phyloP scores from a whole-genome alignment of 352 stramenopile species.

The Halophytophthora polymorphica region DNA sequence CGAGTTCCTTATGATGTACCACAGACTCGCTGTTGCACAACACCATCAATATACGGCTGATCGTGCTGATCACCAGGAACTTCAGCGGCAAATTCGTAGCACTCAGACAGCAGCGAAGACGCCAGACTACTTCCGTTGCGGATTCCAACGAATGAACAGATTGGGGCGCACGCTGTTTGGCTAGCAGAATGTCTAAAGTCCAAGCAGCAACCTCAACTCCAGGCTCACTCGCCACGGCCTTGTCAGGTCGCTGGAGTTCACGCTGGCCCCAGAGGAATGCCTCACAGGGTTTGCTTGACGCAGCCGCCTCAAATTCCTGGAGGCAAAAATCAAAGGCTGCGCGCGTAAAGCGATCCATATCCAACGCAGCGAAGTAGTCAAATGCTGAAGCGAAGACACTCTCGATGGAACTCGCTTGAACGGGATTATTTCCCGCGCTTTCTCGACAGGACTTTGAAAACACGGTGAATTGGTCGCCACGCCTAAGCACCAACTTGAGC shows the following conservation, averaged over 20 bases:
- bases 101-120: constrained; percentile 29
- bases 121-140: constrained; percentile 9
- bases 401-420: constrained; percentile 12
- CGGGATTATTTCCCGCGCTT: neutral
- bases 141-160: constrained; percentile 3
- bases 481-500: constrained; percentile 48
- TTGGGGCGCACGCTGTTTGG: neutral
- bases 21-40: neutral
- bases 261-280: constrained; percentile 78
- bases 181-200: constrained; percentile 52
- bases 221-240: constrained; percentile 44
- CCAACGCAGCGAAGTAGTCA: constrained; percentile 8
- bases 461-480: constrained; percentile 42
- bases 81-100: constrained; percentile 67
- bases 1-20: neutral
- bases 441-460: constrained; percentile 8
- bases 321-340: constrained; percentile 53
- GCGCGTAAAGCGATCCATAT: constrained; percentile 9
- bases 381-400: constrained; percentile 15
- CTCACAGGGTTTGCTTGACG: constrained; percentile 45
- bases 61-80: constrained; percentile 44
- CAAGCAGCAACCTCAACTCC: constrained; percentile 75
- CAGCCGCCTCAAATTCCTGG: constrained; percentile 57
- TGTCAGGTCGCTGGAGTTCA: constrained; percentile 49
- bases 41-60: constrained; percentile 37